Evolutionary conservation across 179 eudicot species (phyloP), one percentile per base, ranked within the genome.

Genomic region (Beta macrorhiza): DNA sequence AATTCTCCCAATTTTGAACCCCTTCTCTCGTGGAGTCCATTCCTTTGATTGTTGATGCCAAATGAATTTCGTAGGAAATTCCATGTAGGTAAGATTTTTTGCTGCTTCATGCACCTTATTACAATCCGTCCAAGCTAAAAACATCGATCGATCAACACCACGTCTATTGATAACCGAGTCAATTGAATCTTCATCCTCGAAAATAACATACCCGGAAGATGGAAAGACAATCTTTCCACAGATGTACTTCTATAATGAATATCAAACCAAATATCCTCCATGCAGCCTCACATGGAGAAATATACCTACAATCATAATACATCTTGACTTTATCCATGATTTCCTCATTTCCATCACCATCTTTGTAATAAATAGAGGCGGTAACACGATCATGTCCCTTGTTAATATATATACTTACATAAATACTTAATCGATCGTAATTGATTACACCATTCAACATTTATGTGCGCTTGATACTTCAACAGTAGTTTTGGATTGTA

Each of bases 111-210:
- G 29, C 20, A 13, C 14, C 17, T 74, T 74, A 55, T 74, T 74
- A 29, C 77, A 55, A 0, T 74, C 77, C 77, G 55, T 74, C 77
- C 77, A 74, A 0, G 19, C 63, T 11, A 55, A 53, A 16, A 74
- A 74, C 77, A 53, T 74, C 0, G 77, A 74, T 4, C 3, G 1
- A 22, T 74, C 45, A 29, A 74, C 16, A 2, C 47, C 64, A 0
- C 47, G 8, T 15, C 11, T 55, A 14, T 37, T 55, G 0, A 55
- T n/a, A 10, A 74, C 63, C 0, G n/a, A 6, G 8, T 74, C 63
- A 29, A 74, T 55, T 0, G 77, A 8, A 0, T 74, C 77, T 9
- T 55, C 45, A 20, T 74, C 63, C 1, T 53, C 19, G 14, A 74
- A 74, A 11, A 74, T n/a, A 3, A 74, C 63, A 74, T 12, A 19